Base-by-base conservation (phyloP, 768 basidiomycete genomes). In the Epithele typhae region DNA sequence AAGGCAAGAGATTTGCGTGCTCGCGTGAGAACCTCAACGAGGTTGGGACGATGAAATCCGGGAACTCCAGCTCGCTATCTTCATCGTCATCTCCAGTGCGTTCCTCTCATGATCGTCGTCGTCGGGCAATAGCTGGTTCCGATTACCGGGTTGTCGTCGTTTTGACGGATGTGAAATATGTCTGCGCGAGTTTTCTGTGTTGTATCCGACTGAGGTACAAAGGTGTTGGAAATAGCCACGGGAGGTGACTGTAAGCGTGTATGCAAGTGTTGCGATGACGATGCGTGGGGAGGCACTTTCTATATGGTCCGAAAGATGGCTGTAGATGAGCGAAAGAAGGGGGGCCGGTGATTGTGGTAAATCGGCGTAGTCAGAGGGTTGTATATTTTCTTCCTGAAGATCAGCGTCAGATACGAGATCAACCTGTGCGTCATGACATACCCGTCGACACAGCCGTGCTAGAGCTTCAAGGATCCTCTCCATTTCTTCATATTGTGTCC, bases 1-100 rank as follows among this genome's bases (percentile, higher is more conserved):
- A 92, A 64, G 23, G 75, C 70, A 9, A 92, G 64, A 0, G 90
- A 91, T 55, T 78, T 82, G 50, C 78, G 78, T 1, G 87, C 87
- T 3, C 77, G 76, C 11, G 79, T 74, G 3, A 92, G 64, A 6
- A 77, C 69, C 37, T 74, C 68, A 6, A 76, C 64, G 23, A 84
- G 62, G 11, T 68, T 68, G 55, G 52, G 3, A 78, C 74, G 48
- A 92, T 77, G 62, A 92, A 92, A 4, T 64, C 63, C 0, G 90
- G 89, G 53, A 81, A 83, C n/a, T 54, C 34, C 15, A 64, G 61
- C 3, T 69, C 66, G 32, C 69, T 68, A 27, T 55, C 60, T 37
- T 48, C 66, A 22, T 52, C 59, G 9, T 72, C 67, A 14, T 71
- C 68, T 69, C 59, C 15, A 69, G 65, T 2, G 60, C 57, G 8